Evolutionary conservation across 2,329 filamentous ascomycete species (phyloP).

Genomic region (Laburnicola sp.): DNA sequence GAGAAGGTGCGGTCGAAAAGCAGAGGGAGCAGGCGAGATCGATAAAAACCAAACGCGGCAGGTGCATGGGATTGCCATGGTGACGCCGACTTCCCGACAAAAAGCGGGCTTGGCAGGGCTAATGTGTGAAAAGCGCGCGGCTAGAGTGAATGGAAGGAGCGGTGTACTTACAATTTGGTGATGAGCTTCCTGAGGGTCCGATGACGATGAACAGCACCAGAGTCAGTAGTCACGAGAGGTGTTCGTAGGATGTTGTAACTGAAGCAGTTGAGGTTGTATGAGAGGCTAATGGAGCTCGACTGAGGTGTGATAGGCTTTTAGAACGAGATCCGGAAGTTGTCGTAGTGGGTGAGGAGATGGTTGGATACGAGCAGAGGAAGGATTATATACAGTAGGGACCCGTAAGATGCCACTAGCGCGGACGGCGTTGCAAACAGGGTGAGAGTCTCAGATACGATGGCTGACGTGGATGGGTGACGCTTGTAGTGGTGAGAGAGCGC

Average conservation of each 20-base stretch:
- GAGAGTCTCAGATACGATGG: too few species aligned
- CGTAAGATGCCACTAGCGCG: too few species aligned
- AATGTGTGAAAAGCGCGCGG: conserved; percentile 9
- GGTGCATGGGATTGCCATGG: conserved; percentile 15
- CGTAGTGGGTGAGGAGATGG: conserved; percentile 22
- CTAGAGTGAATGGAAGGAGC: background rate
- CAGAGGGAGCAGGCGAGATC: conserved; percentile 2
- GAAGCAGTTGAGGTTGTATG: background rate
- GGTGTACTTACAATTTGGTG: conserved; percentile 8
- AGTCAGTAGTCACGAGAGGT: conserved; percentile 16
- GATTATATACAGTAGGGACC: too few species aligned
- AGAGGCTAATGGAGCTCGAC: background rate
- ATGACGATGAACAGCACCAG: conserved; percentile 18
- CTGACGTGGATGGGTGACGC: too few species aligned
- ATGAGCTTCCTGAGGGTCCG: conserved; percentile 8
- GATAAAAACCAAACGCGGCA: conserved; percentile 15
- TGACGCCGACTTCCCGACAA: conserved; percentile 11
- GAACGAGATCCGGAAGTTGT: conserved; percentile 8
- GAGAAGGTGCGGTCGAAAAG: conserved; percentile 8
- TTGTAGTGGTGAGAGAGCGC: too few species aligned
- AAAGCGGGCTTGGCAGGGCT: conserved; percentile 7
- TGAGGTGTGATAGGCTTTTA: background rate
- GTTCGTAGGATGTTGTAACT: background rate
- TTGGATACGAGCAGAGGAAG: conserved; percentile 7
- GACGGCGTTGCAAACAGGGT: too few species aligned